Base-by-base conservation (phyloP, 192 early-diverging fungal genomes). In the Paraglomus brasilianum region DNA sequence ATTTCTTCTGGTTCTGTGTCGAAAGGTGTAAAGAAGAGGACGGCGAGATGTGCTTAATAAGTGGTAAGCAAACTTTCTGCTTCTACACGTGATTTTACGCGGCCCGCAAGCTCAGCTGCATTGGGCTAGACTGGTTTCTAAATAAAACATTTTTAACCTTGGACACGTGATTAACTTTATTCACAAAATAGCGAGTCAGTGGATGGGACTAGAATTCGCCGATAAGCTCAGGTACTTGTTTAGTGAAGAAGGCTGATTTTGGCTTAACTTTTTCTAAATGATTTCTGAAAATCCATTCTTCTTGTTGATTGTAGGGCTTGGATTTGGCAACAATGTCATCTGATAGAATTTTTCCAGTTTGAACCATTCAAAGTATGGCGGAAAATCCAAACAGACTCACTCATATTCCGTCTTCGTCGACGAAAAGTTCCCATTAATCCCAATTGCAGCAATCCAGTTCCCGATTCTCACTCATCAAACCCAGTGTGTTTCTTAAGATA, bases 341-440 rank as follows among this genome's bases (percentile, higher is more conserved):
- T 86, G 21, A 75, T 82, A 17, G 79, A 83, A 42, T 76, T 83
- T 39, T 84, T 78, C 41, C 81, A 84, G 60, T 86, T 86, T 64
- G 82, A 84, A 39, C 82, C 82, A 5, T 86, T 78, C 58, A 86
- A 86, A 51, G 79, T 86, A 5, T 86, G 83, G 80, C 75, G 79
- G n/a, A 83, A 82, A 56, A 78, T 84, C 19, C 85, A 86, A 50
- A 86, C 85, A 0, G 85, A 86, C 22, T 86, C 85, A 8, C 70
- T 86, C 14, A 80, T 86, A 19, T 86, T 86, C 66, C 77, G 76
- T 48, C 45, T 86, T 2, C 76, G 85, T 13, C 75, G 70, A 24
- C 68, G 80, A n/a, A 69, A 50, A 10, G 61, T 63, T 8, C 42
- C 51, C 8, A 46, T 71, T n/a, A 15, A 38, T 44, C 14, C 39